A percentile compares a stretch with the other conserved stretches of the same genome.
Evolutionary conservation across 1,284 basidiomycete species (phyloP).

Genomic region (Austropuccinia psidii): DNA sequence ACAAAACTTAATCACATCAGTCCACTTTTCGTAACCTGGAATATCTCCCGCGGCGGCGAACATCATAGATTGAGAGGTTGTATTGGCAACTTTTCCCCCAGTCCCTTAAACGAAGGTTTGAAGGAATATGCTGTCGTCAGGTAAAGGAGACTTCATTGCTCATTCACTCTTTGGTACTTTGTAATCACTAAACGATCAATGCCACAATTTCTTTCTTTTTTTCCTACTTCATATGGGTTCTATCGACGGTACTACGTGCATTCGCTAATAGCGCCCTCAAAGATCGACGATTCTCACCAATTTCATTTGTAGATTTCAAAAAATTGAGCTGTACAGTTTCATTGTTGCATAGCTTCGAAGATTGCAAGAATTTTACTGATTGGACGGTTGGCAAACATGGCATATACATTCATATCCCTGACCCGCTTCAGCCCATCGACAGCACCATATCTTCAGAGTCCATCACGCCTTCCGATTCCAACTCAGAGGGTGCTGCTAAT

Average conservation of each 20-base stretch:
- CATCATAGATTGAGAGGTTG: conserved; percentile 72
- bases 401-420: conserved; percentile 76
- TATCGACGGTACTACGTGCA: not conserved
- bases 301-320: conserved; percentile 67
- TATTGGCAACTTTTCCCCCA: conserved; percentile 84
- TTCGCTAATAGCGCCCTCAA: conserved; percentile 49
- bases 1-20: no score
- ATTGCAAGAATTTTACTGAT: conserved; percentile 73
- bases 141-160: conserved; percentile 44
- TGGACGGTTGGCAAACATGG: conserved; percentile 90
- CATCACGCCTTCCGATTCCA: conserved; percentile 60
- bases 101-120: conserved; percentile 66
- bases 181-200: not conserved
- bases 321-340: conserved; percentile 81
- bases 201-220: conserved; percentile 52
- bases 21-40: conserved; percentile 96
- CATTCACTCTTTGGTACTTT: not conserved
- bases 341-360: conserved; percentile 84
- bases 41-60: conserved; percentile 53
- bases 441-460: conserved; percentile 49
- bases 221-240: conserved; percentile 48
- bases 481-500: not conserved
- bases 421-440: conserved; percentile 60
- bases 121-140: conserved; percentile 84
- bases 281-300: conserved; percentile 56